These are phyloP conservation scores for Penicillium verrucosum DNA, from an alignment of 2,329 filamentous ascomycete species.

Conservation along the genomic window DNA sequence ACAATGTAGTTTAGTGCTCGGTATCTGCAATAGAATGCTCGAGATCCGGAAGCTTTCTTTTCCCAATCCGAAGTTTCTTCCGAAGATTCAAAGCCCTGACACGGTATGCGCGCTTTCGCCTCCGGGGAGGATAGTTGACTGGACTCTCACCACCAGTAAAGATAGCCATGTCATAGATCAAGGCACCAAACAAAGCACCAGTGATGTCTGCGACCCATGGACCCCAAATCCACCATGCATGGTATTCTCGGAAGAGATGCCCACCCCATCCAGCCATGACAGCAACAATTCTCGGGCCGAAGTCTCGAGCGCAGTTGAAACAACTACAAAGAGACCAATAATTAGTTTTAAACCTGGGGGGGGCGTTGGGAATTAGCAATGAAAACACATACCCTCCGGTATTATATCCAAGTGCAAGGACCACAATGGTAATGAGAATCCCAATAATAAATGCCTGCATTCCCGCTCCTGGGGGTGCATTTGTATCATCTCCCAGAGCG, in stretches of 20 bases:
- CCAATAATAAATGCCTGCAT: slow-evolving; percentile 36
- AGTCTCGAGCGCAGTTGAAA: slow-evolving; percentile 37
- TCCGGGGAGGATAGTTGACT: slow-evolving; percentile 44
- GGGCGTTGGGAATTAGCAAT: background rate
- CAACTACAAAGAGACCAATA: slow-evolving; percentile 12
- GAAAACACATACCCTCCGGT: slow-evolving; percentile 29
- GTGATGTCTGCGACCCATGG: slow-evolving; percentile 35
- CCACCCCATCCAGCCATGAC: slow-evolving; percentile 34
- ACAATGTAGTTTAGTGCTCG: background rate
- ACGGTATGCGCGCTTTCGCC: slow-evolving; percentile 35
- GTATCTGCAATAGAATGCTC: slow-evolving; percentile 14
- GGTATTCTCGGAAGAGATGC: slow-evolving; percentile 21
- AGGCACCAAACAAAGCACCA: slow-evolving; percentile 32
- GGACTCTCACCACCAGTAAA: slow-evolving; percentile 41
- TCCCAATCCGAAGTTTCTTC: slow-evolving; percentile 14
- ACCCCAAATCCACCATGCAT: slow-evolving; percentile 38
- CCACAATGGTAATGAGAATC: slow-evolving; percentile 15
- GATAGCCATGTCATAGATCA: slow-evolving; percentile 37
- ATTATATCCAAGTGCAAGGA: slow-evolving; percentile 32
- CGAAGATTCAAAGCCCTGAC: slow-evolving; percentile 29
- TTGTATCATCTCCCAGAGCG: slow-evolving; percentile 43
- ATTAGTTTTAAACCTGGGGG: background rate
- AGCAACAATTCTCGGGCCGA: slow-evolving; percentile 35
- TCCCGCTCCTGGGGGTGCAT: slow-evolving; percentile 45
- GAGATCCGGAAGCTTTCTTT: slow-evolving; percentile 17